A percentile compares a stretch with the other conserved stretches of the same genome.
Evolutionary conservation across 768 basidiomycete genomes (phyloP).

Genomic region (Guyanaporus albipodus): DNA sequence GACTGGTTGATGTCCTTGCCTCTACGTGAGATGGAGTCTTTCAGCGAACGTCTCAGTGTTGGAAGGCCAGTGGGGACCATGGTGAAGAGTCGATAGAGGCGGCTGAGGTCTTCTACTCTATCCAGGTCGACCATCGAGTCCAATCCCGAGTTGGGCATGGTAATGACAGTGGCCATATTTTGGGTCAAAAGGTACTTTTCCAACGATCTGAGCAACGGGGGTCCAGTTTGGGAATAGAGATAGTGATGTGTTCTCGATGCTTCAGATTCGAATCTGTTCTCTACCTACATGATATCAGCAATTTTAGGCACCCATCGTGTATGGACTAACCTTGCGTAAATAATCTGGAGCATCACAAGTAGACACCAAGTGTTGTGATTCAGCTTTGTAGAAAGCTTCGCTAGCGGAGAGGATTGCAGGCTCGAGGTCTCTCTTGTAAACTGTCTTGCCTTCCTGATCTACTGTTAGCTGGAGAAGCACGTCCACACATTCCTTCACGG

Average conservation of each 20-base stretch:
- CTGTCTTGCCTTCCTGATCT: slow-evolving; percentile 45
- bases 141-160: slow-evolving; percentile 80
- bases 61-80: slow-evolving; percentile 65
- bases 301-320: not conserved
- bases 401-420: slow-evolving; percentile 77
- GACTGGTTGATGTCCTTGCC: slow-evolving; percentile 78
- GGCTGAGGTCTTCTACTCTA: slow-evolving; percentile 68
- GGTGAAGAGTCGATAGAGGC: slow-evolving; percentile 73
- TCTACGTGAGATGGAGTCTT: slow-evolving; percentile 64
- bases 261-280: slow-evolving; percentile 78
- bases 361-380: slow-evolving; percentile 67
- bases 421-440: slow-evolving; percentile 85
- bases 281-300: slow-evolving; percentile 50
- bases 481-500: slow-evolving; percentile 84
- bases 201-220: slow-evolving; percentile 68
- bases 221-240: slow-evolving; percentile 68
- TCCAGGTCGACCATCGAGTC: slow-evolving; percentile 83
- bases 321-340: slow-evolving; percentile 60
- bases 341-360: slow-evolving; percentile 81
- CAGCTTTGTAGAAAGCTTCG: slow-evolving; percentile 69
- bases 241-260: slow-evolving; percentile 83
- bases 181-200: slow-evolving; percentile 73
- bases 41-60: slow-evolving; percentile 60
- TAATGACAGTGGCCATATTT: slow-evolving; percentile 71
- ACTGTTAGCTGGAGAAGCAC: slow-evolving; percentile 69